Conservation (phyloP, 148 eudicot species). For the Vaccinium macrocarpon region DNA sequence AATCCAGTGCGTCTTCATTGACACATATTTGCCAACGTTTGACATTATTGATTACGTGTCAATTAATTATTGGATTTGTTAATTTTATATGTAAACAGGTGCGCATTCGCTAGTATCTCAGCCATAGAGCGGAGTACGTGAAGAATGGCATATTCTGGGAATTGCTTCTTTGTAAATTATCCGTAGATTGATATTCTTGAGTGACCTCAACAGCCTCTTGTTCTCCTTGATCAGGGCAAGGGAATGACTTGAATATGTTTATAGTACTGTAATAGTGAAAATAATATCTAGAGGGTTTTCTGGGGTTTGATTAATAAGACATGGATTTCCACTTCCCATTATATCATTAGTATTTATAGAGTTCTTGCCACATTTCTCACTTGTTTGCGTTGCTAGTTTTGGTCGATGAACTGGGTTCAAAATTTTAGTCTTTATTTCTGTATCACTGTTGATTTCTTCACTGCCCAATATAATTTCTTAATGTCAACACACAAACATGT, state of each 20-base stretch:
- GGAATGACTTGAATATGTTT: neutral
- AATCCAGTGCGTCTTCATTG: no score
- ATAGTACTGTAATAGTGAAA: neutral
- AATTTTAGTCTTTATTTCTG: neutral
- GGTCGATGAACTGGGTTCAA: neutral
- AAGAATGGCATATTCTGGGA: neutral
- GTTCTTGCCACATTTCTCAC: neutral
- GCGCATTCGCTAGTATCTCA: neutral
- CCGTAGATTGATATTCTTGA: neutral
- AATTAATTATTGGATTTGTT: no score
- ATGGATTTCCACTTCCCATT: neutral
- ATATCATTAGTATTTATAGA: neutral
- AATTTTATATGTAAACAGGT: no score
- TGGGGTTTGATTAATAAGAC: neutral
- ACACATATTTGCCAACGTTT: no score
- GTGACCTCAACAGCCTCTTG: neutral
- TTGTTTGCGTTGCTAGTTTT: neutral
- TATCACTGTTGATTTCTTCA: neutral
- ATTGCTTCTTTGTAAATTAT: neutral
- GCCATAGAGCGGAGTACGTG: neutral
- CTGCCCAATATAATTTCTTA: neutral
- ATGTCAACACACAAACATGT: neutral
- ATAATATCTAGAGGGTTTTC: neutral
- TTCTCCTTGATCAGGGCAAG: neutral
- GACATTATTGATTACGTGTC: no score